These are phyloP conservation scores for Kluyveromyces sp. DNA, from an alignment of 1,139 yeast genomes.

Conservation along the genomic window DNA sequence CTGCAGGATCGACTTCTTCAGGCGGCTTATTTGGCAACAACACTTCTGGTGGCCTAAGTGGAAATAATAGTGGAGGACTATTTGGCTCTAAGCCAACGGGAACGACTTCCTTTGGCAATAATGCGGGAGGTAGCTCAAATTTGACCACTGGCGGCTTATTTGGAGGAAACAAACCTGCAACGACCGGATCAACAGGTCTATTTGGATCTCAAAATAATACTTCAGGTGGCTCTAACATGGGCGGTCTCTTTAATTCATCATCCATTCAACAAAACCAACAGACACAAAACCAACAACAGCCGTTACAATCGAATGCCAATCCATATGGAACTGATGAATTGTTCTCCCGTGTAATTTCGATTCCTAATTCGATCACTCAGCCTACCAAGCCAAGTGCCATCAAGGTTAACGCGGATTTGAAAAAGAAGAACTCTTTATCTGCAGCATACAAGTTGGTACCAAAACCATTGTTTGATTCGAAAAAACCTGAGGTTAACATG, in stretches of 20 bases:
- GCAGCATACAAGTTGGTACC: slow-evolving; percentile 53
- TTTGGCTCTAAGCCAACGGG: slow-evolving; percentile 16
- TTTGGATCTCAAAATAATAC: slow-evolving; percentile 12
- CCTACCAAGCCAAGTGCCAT: slow-evolving; percentile 40
- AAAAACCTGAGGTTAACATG: slow-evolving; percentile 6
- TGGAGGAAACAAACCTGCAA: slow-evolving; percentile 19
- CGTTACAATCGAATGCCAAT: slow-evolving; percentile 32
- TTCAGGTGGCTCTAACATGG: slow-evolving; percentile 11
- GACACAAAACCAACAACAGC: slow-evolving; percentile 16
- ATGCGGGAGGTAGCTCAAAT: slow-evolving; percentile 15
- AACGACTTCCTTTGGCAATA: slow-evolving; percentile 13
- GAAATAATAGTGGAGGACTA: slow-evolving; percentile 17
- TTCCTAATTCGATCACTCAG: slow-evolving; percentile 39
- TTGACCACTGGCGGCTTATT: slow-evolving; percentile 19
- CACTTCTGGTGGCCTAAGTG: slow-evolving; percentile 14
- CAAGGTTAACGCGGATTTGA: slow-evolving; percentile 38
- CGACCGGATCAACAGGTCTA: slow-evolving; percentile 12
- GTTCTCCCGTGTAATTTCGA: slow-evolving; percentile 33
- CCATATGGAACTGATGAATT: slow-evolving; percentile 71
- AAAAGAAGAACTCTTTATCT: slow-evolving; percentile 52
- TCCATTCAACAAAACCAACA: slow-evolving; percentile 9
- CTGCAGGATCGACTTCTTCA: slow-evolving; percentile 11
- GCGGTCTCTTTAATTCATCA: slow-evolving; percentile 21
- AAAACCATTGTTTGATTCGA: slow-evolving; percentile 30
- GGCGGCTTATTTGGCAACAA: slow-evolving; percentile 32